These are phyloP conservation scores for Candida multigemmis DNA, from an alignment of 805 yeast species.

Conservation along the genomic window DNA sequence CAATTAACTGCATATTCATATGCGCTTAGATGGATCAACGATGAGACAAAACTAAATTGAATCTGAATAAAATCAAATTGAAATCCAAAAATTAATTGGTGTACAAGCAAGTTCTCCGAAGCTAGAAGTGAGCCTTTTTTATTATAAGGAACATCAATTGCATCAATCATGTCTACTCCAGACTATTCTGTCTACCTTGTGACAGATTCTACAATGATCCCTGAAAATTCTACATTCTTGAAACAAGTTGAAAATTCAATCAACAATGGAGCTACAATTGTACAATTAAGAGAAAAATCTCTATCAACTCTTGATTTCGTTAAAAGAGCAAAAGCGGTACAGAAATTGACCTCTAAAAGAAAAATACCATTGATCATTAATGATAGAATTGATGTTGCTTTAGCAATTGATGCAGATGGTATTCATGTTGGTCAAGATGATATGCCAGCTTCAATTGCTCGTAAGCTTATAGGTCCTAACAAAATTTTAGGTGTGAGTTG, in stretches of 20 bases:
- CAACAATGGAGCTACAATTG: slow-evolving; percentile 65
- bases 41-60: too few species aligned
- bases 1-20: too few species aligned
- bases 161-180: too few species aligned
- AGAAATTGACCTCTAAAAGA: slow-evolving; percentile 46
- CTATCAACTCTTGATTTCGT: slow-evolving; percentile 62
- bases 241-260: slow-evolving; percentile 59
- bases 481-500: slow-evolving; percentile 79
- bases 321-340: slow-evolving; percentile 49
- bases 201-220: slow-evolving; percentile 71
- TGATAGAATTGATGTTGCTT: slow-evolving; percentile 81
- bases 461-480: slow-evolving; percentile 60
- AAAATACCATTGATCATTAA: slow-evolving; percentile 76
- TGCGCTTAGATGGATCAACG: too few species aligned
- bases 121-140: too few species aligned
- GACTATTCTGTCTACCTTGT: slow-evolving; percentile 69
- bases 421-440: slow-evolving; percentile 92
- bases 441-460: slow-evolving; percentile 52
- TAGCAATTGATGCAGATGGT: slow-evolving; percentile 86
- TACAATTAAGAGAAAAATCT: slow-evolving; percentile 77
- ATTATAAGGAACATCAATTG: too few species aligned
- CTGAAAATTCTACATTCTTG: slow-evolving; percentile 38
- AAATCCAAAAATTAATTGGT: too few species aligned
- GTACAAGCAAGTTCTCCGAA: too few species aligned
- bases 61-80: too few species aligned